Base-by-base conservation (phyloP, 192 early-diverging fungal species). In the Coemansia sp. region DNA sequence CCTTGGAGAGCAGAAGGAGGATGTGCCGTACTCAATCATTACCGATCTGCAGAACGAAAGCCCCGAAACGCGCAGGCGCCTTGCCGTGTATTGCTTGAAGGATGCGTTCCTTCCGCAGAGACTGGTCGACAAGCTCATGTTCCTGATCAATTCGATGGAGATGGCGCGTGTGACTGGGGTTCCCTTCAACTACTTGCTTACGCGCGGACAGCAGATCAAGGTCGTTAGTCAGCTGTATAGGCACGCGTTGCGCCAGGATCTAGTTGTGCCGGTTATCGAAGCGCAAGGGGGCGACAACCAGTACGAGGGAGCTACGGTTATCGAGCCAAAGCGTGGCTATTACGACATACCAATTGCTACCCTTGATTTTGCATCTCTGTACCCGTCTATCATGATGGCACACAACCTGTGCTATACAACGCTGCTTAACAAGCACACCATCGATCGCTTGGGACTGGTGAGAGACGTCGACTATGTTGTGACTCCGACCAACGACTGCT, bases 371-470 rank as follows among this genome's bases (percentile, higher is more conserved):
- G 93, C 91, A 0, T 98, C 96, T 4, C 87, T 99, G 70, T 99
- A 99, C 75, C 97, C 97, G 18, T 96, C 95, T 10, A 99, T 99
- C 66, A 99, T 99, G 94, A 97, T 97, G 90, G 96, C 94, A 26
- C 97, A 97, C 82, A 99, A 99, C 69, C 86, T 99, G 26, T 99
- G 97, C 78, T 99, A 99, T 76, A 94, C 94, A 0, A 97, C 97
- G 0, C 85, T 94, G 46, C 67, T 94, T 41, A 87, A 76, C 45
- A 72, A 78, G 16, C 60, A 81, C 8, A 82, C 75, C 11, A 87
- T 94, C 33, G 84, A 89, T 67, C 86, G 87, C 52, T 69, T 87
- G 30, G 77, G 86, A 44, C 77, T 95, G 5, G 87, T 89, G 26
- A 85, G 85, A 69, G 92, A 91, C 70, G 77, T 88, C 4, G 96